Evolutionary conservation across 1,284 basidiomycete species (phyloP).

Genomic region (Boletus sp.): DNA sequence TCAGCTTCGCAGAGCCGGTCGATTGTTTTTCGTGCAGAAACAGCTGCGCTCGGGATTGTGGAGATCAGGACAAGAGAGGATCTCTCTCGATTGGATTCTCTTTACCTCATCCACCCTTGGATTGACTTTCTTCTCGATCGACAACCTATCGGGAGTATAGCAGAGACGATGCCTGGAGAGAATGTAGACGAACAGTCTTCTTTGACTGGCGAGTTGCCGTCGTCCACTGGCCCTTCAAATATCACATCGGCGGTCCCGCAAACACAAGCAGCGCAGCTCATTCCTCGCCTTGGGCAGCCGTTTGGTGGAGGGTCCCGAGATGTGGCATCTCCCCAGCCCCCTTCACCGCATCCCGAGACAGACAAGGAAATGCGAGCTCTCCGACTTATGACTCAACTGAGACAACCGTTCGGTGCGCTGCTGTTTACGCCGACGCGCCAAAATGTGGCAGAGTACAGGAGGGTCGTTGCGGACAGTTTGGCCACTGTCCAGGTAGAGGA

Average conservation of each 20-base stretch:
- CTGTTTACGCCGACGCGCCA: not conserved
- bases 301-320: too few species aligned
- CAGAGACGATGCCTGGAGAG: not conserved
- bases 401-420: constrained; percentile 2
- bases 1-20: not conserved
- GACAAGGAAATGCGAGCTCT: not conserved
- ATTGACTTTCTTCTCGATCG: not conserved
- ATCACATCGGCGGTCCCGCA: not conserved
- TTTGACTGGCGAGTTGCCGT: too few species aligned
- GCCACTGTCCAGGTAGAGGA: constrained; percentile 5
- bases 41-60: not conserved
- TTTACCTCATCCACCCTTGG: not conserved
- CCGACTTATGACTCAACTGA: not conserved
- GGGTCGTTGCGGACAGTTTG: constrained; percentile 2
- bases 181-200: too few species aligned
- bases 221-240: not conserved
- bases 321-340: too few species aligned
- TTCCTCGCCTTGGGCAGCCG: not conserved
- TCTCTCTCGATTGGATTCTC: not conserved
- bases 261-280: not conserved
- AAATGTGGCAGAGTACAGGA: not conserved
- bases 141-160: not conserved
- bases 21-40: not conserved
- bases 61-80: not conserved
- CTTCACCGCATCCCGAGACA: too few species aligned